A percentile compares a stretch with the other conserved stretches of the same genome.
Evolutionary conservation across 352 stramenopile species (phyloP).

Genomic region (Pythium brachiatum): DNA sequence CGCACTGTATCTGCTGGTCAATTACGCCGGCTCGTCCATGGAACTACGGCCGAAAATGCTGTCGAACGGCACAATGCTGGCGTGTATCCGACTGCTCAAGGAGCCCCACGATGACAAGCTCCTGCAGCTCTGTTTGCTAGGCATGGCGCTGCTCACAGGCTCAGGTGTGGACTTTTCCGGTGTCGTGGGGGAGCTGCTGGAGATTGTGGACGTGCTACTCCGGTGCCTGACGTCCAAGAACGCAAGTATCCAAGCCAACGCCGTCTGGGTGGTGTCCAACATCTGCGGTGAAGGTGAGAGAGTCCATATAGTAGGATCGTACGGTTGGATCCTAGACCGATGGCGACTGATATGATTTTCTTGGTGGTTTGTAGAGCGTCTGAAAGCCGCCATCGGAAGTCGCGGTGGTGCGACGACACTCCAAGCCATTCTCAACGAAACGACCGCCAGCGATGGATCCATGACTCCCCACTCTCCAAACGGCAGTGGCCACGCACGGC

Average conservation of each 20-base stretch:
- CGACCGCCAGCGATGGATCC: conserved; percentile 14
- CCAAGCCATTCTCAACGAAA: conserved; percentile 66
- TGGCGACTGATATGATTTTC: not conserved
- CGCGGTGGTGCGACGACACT: conserved; percentile 54
- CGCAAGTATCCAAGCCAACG: conserved; percentile 58
- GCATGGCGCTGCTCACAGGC: conserved; percentile 56
- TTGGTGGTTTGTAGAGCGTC: conserved; percentile 31
- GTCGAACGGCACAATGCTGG: conserved; percentile 37
- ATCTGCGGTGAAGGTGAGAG: conserved; percentile 53
- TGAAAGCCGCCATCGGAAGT: conserved; percentile 49
- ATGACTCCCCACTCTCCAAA: not conserved
- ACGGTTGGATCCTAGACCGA: not conserved
- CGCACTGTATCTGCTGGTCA: conserved; percentile 64
- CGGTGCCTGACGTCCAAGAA: conserved; percentile 49
- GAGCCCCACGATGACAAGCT: conserved; percentile 49
- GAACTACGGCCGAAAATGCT: conserved; percentile 47
- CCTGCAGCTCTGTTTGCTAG: conserved; percentile 59
- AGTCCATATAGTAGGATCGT: not conserved
- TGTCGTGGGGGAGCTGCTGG: conserved; percentile 32
- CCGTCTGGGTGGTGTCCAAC: conserved; percentile 78
- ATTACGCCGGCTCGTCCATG: conserved; percentile 44
- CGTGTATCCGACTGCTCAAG: conserved; percentile 31
- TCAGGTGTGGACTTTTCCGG: conserved; percentile 30
- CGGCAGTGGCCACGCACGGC: conserved; percentile 11
- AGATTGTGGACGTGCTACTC: conserved; percentile 41